These are phyloP conservation scores for Diaporthe humulicola DNA, from an alignment of 2,329 filamentous ascomycete genomes.

Conservation along the genomic window DNA sequence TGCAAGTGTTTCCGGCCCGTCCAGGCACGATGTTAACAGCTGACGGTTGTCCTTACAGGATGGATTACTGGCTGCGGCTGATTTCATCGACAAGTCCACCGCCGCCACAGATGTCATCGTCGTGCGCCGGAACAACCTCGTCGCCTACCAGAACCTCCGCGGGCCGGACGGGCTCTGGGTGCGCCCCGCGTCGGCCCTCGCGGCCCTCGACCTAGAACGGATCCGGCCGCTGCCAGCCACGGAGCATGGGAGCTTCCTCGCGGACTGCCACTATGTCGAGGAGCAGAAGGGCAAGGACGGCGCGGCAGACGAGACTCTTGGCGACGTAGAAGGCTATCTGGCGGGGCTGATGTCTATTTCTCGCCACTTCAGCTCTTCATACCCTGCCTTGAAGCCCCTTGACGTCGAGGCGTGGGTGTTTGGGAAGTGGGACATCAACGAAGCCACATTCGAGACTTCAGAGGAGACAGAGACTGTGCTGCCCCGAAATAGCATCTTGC, in stretches of 20 bases:
- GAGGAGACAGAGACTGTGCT: neutral
- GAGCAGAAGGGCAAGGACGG: slow-evolving; percentile 17
- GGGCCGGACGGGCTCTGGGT: neutral
- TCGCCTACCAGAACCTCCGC: slow-evolving; percentile 46
- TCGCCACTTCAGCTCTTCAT: slow-evolving; percentile 8
- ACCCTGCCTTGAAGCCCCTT: slow-evolving; percentile 11
- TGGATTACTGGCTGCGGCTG: slow-evolving; percentile 54
- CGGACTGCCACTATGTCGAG: slow-evolving; percentile 23
- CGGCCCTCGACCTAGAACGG: slow-evolving; percentile 41
- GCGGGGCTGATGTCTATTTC: slow-evolving; percentile 14
- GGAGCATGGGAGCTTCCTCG: slow-evolving; percentile 36
- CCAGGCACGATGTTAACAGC: neutral
- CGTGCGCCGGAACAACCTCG: slow-evolving; percentile 54
- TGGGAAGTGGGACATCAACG: slow-evolving; percentile 12
- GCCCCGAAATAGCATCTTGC: neutral
- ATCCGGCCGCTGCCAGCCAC: slow-evolving; percentile 23
- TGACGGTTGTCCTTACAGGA: neutral
- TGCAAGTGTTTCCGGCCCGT: neutral
- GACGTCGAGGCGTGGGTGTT: slow-evolving; percentile 10
- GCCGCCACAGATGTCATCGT: slow-evolving; percentile 54
- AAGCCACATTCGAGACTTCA: neutral
- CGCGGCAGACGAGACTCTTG: neutral
- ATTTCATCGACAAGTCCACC: slow-evolving; percentile 51
- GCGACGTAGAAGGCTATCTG: neutral
- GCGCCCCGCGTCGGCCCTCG: slow-evolving; percentile 26